Conservation (phyloP, 306 rosid species). For the Cucumis melo region DNA sequence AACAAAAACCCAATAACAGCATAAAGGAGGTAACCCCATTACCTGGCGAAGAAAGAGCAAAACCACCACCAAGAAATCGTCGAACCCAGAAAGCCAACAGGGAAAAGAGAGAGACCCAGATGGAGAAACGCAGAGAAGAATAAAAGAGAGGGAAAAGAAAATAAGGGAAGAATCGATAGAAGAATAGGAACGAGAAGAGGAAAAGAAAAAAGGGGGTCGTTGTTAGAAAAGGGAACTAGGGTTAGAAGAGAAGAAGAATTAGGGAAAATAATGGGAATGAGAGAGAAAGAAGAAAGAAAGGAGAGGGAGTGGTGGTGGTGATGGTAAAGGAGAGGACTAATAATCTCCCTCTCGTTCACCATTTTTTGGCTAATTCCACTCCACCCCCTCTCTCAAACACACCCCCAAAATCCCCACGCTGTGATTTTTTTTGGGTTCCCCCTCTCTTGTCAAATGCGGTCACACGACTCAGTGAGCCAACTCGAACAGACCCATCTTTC, state of each 20-base stretch:
- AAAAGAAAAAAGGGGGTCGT: neutral
- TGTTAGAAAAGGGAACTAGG: conserved; percentile 13
- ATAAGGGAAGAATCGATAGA: neutral
- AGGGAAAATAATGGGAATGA: conserved; percentile 16
- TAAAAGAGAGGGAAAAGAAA: conserved; percentile 8
- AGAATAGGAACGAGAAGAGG: neutral
- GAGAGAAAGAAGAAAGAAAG: conserved; percentile 19
- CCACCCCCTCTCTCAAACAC: conserved; percentile 11
- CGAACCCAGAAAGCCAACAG: neutral
- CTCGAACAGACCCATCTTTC: conserved; percentile 17
- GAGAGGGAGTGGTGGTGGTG: conserved; percentile 10
- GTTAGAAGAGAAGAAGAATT: conserved; percentile 14
- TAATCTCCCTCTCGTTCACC: conserved; percentile 49
- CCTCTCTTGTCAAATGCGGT: conserved; percentile 11
- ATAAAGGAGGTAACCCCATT: conserved; percentile 1
- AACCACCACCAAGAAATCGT: neutral
- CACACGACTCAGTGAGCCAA: conserved; percentile 23
- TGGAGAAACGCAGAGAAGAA: neutral
- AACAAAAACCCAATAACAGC: neutral
- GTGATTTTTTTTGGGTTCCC: conserved; percentile 17
- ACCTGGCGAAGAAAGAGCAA: conserved; percentile 17
- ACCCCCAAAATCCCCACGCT: conserved; percentile 17
- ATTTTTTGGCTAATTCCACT: conserved; percentile 54
- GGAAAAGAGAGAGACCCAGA: neutral
- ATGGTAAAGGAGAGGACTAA: conserved; percentile 31